phyloP scores from a whole-genome alignment of 257 asterid species.

The Eustoma russellianum region DNA sequence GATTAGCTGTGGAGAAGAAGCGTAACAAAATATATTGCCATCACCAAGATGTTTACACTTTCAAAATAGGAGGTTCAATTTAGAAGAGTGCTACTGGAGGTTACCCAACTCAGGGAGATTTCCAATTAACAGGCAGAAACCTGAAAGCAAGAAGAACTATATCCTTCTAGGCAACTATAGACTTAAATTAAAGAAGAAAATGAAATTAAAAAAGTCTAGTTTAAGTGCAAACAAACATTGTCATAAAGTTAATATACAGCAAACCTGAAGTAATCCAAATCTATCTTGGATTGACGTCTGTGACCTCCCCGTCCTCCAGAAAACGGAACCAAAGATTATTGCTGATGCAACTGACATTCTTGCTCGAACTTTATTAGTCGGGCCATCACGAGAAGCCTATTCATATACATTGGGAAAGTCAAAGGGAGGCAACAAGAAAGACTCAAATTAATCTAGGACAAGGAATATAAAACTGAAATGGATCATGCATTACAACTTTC shows the following conservation, averaged over 20 bases:
- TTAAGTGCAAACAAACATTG: conserved; percentile 8
- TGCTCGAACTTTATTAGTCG: conserved; percentile 90
- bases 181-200: background rate
- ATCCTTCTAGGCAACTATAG: background rate
- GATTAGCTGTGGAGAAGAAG: too few species aligned
- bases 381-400: conserved; percentile 97
- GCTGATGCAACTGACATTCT: conserved; percentile 98
- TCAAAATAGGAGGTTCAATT: too few species aligned
- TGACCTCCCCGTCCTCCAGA: conserved; percentile 96
- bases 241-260: conserved; percentile 3
- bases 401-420: conserved; percentile 11
- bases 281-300: conserved; percentile 96
- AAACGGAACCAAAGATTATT: conserved; percentile 90
- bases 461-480: too few species aligned
- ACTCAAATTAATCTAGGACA: background rate
- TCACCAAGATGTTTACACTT: too few species aligned
- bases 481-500: too few species aligned
- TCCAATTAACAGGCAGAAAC: background rate
- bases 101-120: background rate
- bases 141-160: background rate
- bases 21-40: too few species aligned
- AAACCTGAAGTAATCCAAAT: conserved; percentile 95
- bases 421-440: conserved; percentile 16
- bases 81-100: too few species aligned
- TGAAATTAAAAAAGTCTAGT: background rate